A percentile compares a stretch with the other conserved stretches of the same genome.
These are phyloP conservation scores for Lantana camara DNA, from an alignment of 257 asterid genomes.

Conservation along the genomic window DNA sequence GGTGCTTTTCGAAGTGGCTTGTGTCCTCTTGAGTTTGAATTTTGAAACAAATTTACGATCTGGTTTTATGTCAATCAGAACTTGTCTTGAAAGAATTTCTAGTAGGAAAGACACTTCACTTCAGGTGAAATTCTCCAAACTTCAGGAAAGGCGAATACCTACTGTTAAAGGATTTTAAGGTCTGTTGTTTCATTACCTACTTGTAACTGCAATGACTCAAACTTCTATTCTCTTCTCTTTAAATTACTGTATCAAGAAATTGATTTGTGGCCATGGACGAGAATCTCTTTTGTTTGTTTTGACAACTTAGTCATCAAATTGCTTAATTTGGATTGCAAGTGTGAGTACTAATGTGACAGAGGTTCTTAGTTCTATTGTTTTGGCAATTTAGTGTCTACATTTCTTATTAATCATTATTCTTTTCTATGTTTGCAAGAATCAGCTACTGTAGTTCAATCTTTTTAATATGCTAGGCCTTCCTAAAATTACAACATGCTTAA, in stretches of 20 bases:
- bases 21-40: background rate
- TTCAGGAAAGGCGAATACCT: no score
- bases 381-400: background rate
- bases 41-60: background rate
- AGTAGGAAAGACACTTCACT: no score
- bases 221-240: conserved; percentile 5
- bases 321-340: background rate
- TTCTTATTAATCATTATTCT: background rate
- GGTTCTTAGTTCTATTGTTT: background rate
- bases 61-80: background rate
- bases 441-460: background rate
- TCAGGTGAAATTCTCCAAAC: no score
- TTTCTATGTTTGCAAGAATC: conserved; percentile 1
- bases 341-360: background rate
- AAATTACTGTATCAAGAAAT: conserved; percentile 14
- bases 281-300: background rate
- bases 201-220: conserved; percentile 19
- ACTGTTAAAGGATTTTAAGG: conserved; percentile 76
- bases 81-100: no score
- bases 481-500: conserved; percentile 4
- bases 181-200: conserved; percentile 32
- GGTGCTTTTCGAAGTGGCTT: no score
- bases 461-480: conserved; percentile 3
- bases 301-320: conserved; percentile 2
- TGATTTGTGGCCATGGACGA: conserved; percentile 16